Conservation (phyloP, 2,329 filamentous ascomycete genomes). For the Exophiala oligosperma region DNA sequence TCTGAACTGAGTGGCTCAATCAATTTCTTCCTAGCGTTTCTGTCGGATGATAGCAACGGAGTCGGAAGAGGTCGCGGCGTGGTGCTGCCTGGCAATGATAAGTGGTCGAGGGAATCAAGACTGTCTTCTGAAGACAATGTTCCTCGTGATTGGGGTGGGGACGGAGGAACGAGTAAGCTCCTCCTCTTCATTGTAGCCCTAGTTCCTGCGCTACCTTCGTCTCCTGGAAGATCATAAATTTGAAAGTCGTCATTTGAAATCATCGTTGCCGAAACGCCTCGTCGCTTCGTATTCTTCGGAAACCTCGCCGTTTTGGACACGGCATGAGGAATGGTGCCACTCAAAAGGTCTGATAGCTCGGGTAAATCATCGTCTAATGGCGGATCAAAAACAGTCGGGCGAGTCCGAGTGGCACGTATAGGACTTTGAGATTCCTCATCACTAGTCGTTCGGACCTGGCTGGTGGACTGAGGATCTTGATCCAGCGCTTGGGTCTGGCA, state of each 20-base stretch:
- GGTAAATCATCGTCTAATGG: constrained; percentile 20
- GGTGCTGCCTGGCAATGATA: background rate
- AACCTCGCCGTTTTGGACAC: background rate
- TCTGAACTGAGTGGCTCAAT: constrained; percentile 28
- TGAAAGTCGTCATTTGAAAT: constrained; percentile 9
- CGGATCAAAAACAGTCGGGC: constrained; percentile 13
- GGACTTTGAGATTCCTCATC: constrained; percentile 36
- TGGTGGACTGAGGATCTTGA: constrained; percentile 13
- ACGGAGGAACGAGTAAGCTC: constrained; percentile 33
- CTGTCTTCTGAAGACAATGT: constrained; percentile 30
- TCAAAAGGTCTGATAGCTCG: constrained; percentile 19
- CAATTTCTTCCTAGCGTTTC: constrained; percentile 12
- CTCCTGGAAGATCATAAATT: constrained; percentile 20
- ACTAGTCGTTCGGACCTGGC: constrained; percentile 35
- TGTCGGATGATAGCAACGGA: constrained; percentile 25
- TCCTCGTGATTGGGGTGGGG: constrained; percentile 42
- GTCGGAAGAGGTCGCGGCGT: constrained; percentile 24
- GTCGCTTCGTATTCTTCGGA: background rate
- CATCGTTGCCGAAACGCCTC: background rate
- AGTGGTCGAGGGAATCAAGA: background rate
- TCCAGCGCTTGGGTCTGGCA: constrained; percentile 10
- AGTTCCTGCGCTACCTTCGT: background rate
- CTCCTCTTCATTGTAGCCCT: background rate
- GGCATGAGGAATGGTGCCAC: background rate
- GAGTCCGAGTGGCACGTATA: constrained; percentile 21